These are phyloP conservation scores for Epichloe coenophiala DNA, from an alignment of 2,329 filamentous ascomycete species.

Conservation along the genomic window DNA sequence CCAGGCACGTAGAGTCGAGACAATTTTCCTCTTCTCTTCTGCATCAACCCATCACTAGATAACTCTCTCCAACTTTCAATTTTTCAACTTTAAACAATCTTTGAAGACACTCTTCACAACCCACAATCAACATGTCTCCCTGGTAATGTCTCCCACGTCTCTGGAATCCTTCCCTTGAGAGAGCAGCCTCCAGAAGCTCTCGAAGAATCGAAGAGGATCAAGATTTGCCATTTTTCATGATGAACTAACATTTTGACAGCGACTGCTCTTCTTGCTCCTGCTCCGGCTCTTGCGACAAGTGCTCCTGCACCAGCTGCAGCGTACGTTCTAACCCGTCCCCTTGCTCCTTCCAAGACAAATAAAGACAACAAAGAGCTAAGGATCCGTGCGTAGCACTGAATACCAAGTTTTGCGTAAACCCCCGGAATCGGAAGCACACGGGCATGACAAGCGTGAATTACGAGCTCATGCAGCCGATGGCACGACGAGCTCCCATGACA, in stretches of 20 bases:
- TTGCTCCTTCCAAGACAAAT: background rate
- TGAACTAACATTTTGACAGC: slow-evolving; percentile 4
- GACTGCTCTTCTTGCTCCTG: slow-evolving; percentile 11
- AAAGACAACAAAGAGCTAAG: background rate
- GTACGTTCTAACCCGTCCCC: slow-evolving; percentile 4
- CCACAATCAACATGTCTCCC: slow-evolving; percentile 7
- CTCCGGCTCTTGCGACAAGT: slow-evolving; percentile 11
- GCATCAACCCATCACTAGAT: background rate
- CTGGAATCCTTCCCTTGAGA: no score
- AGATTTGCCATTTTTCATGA: background rate
- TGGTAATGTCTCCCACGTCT: slow-evolving; percentile 5
- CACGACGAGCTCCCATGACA: background rate
- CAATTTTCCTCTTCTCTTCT: background rate
- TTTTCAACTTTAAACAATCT: background rate
- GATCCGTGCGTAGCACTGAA: background rate
- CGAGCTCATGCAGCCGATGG: background rate
- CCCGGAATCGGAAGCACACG: background rate
- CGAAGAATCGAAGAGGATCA: no score
- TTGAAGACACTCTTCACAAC: background rate
- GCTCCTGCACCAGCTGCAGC: slow-evolving; percentile 13
- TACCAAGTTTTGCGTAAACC: background rate
- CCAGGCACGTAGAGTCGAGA: background rate
- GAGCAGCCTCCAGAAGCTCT: no score
- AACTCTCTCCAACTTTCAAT: background rate
- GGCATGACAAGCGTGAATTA: background rate